Conservation (phyloP, 2,329 filamentous ascomycete species). For the Monilinia laxa region DNA sequence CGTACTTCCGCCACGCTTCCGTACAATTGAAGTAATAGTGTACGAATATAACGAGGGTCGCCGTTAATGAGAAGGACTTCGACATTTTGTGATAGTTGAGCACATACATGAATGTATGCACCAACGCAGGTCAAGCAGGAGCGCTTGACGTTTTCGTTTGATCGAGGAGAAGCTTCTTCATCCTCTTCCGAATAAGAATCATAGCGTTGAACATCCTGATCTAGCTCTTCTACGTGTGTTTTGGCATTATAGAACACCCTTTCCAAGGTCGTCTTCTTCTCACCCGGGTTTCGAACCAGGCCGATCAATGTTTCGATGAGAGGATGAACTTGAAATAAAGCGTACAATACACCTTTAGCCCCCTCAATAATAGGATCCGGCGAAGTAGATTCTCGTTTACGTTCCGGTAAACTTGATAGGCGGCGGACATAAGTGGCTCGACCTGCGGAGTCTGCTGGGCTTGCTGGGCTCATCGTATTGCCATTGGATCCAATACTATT, state of each 20-base stretch:
- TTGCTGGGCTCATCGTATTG: slow-evolving; percentile 51
- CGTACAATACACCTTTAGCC: slow-evolving; percentile 65
- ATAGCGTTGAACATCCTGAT: slow-evolving; percentile 63
- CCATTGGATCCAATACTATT: slow-evolving; percentile 35
- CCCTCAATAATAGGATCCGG: slow-evolving; percentile 63
- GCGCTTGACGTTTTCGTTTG: slow-evolving; percentile 63
- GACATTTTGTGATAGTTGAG: slow-evolving; percentile 59
- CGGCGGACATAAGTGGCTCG: slow-evolving; percentile 62
- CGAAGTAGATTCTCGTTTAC: slow-evolving; percentile 60
- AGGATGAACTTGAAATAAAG: slow-evolving; percentile 66
- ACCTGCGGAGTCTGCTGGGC: slow-evolving; percentile 57
- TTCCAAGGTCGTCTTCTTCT: slow-evolving; percentile 63
- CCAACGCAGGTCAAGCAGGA: slow-evolving; percentile 63
- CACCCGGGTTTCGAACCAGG: slow-evolving; percentile 58
- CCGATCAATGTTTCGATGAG: slow-evolving; percentile 66
- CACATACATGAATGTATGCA: slow-evolving; percentile 65
- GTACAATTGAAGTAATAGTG: slow-evolving; percentile 61
- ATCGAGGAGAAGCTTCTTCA: slow-evolving; percentile 48
- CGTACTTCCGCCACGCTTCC: slow-evolving; percentile 68
- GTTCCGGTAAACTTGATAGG: slow-evolving; percentile 61
- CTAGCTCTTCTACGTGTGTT: slow-evolving; percentile 63
- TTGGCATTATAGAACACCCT: slow-evolving; percentile 68
- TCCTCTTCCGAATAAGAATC: slow-evolving; percentile 53
- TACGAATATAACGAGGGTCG: slow-evolving; percentile 65
- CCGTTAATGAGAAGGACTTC: slow-evolving; percentile 64